phyloP scores from a whole-genome alignment of 2,329 filamentous ascomycete genomes.

The Trichoderma sp. region DNA sequence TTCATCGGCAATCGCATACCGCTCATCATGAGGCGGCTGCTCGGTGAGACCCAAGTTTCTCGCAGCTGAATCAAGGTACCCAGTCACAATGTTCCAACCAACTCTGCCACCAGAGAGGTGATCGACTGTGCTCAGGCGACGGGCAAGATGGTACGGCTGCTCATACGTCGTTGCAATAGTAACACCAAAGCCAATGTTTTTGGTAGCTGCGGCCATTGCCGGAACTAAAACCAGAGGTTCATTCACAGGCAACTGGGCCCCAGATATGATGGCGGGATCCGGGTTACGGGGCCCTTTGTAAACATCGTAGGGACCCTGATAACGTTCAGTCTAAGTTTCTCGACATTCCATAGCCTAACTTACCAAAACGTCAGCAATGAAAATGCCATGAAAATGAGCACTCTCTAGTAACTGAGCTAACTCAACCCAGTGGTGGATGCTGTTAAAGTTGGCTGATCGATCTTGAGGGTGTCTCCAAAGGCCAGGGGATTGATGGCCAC shows the following conservation, averaged over 20 bases:
- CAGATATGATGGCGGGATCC: slow-evolving; percentile 57
- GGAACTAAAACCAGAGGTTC: slow-evolving; percentile 60
- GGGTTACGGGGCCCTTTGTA: slow-evolving; percentile 55
- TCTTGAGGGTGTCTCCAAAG: slow-evolving; percentile 62
- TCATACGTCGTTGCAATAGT: slow-evolving; percentile 68
- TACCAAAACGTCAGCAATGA: slow-evolving; percentile 59
- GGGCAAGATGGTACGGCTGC: slow-evolving; percentile 63
- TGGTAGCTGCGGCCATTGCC: slow-evolving; percentile 66
- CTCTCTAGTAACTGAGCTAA: slow-evolving; percentile 38
- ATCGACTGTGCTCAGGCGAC: slow-evolving; percentile 64
- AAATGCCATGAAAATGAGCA: slow-evolving; percentile 63
- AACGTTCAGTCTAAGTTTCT: neutral
- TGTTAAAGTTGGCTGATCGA: slow-evolving; percentile 59
- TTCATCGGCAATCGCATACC: slow-evolving; percentile 59
- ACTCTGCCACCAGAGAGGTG: slow-evolving; percentile 62
- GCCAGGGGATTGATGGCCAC: slow-evolving; percentile 46
- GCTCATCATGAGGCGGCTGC: slow-evolving; percentile 49
- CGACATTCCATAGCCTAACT: neutral
- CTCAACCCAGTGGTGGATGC: slow-evolving; percentile 58
- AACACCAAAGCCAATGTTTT: slow-evolving; percentile 65
- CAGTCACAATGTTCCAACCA: slow-evolving; percentile 57
- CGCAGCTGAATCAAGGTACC: slow-evolving; percentile 65
- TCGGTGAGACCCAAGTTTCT: slow-evolving; percentile 57
- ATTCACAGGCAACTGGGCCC: slow-evolving; percentile 70
- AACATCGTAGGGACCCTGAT: slow-evolving; percentile 62